Evolutionary conservation across 169 alveolate genomes (phyloP), one percentile per base, ranked within the genome.

Genomic region (Cardiosporidium cionae): DNA sequence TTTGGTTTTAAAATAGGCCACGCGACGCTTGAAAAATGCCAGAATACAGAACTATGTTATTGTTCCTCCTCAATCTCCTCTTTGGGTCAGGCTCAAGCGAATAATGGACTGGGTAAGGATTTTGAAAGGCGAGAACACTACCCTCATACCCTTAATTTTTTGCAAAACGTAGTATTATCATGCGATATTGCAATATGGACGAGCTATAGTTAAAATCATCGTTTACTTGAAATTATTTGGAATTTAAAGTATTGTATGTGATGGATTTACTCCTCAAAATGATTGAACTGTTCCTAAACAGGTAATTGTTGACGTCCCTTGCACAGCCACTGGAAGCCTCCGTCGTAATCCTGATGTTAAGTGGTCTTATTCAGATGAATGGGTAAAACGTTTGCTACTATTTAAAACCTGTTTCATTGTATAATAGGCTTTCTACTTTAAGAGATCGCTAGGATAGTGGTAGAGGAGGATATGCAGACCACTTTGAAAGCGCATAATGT

Each of bases 291-390:
- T n/a, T n/a, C n/a, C n/a, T n/a, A n/a, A 6, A 52, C 77, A 85
- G 91, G 91, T 85, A 7, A 70, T 89, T 29, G 88, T 84, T 16
- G 97, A 95, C 86, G 98, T 89, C 9, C 98, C 98, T 16, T 95
- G 98, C 77, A 84, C 95, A 4, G 97, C 96, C 25, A 85, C 93
- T 7, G 98, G 98, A 52, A 92, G 94, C 0, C 84, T 90, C 68
- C 88, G 98, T 74, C 90, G 96, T 76, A 92, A 91, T 70, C 98
- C 98, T 27, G 98, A 94, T 77, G 67, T 92, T 74, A 95, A 93
- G 82, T 90, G 91, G 90, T 87, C 78, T n/a, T 90, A 78, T 63
- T 44, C 82, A n/a, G 86, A 79, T 52, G 87, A 81, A 1, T 84
- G 84, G 79, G 90, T 89, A 62, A 33, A 70, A 36, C 71, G 65